A percentile compares a stretch with the other conserved stretches of the same genome.
Evolutionary conservation across 208 protist species (phyloP).

Genomic region (Trypanosoma caninum): DNA sequence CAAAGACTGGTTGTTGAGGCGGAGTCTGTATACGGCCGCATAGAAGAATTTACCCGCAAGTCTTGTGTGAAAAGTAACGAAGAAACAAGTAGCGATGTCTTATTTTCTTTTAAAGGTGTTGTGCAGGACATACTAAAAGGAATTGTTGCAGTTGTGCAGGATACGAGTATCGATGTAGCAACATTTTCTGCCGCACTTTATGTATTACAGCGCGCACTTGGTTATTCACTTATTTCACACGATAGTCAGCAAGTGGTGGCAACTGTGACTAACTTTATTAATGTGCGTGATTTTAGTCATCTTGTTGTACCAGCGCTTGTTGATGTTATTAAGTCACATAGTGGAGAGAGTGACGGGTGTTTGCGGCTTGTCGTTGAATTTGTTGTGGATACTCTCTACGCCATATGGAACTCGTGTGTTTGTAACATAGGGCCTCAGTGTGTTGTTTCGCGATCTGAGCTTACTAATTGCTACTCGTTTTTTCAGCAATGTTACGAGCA

Average conservation of each 20-base stretch:
- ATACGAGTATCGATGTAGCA: conserved; percentile 32
- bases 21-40: conserved; percentile 61
- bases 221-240: conserved; percentile 72
- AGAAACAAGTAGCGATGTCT: neutral
- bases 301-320: conserved; percentile 57
- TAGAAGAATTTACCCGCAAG: conserved; percentile 68
- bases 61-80: conserved; percentile 26
- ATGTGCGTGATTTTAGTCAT: conserved; percentile 46
- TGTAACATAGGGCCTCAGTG: conserved; percentile 5
- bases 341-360: conserved; percentile 47
- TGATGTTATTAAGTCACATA: conserved; percentile 39
- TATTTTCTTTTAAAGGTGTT: conserved; percentile 5
- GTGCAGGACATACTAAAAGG: conserved; percentile 53
- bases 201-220: conserved; percentile 54
- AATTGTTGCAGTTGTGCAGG: conserved; percentile 38
- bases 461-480: conserved; percentile 55
- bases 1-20: conserved; percentile 29
- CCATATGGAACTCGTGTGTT: conserved; percentile 47
- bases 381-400: conserved; percentile 34
- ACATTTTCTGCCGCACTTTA: conserved; percentile 49
- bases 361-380: conserved; percentile 60
- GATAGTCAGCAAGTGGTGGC: conserved; percentile 10
- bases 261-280: conserved; percentile 57
- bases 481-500: conserved; percentile 43
- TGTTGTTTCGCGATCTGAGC: conserved; percentile 27